These are phyloP conservation scores for Gentiana straminea DNA, from an alignment of 257 asterid genomes.

Conservation along the genomic window DNA sequence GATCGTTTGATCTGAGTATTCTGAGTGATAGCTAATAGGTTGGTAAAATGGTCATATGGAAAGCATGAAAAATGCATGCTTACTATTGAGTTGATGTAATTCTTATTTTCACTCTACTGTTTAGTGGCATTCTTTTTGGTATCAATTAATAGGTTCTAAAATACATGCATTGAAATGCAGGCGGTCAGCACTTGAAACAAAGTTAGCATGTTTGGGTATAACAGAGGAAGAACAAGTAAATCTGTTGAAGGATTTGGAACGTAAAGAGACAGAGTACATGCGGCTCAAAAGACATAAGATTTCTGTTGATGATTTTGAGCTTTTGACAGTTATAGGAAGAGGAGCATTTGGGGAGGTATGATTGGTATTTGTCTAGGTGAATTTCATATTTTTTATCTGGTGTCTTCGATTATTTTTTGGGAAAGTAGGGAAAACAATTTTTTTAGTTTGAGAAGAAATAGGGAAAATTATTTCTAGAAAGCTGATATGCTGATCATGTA, in stretches of 20 bases:
- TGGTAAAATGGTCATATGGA: too few species aligned
- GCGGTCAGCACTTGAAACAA: conserved; percentile 49
- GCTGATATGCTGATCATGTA: too few species aligned
- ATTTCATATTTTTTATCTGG: not conserved
- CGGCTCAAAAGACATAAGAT: conserved; percentile 66
- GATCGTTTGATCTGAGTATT: too few species aligned
- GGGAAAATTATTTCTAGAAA: too few species aligned
- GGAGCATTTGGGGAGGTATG: conserved; percentile 94
- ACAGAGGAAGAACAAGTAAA: conserved; percentile 64
- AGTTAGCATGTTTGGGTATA: conserved; percentile 43
- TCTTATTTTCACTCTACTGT: too few species aligned
- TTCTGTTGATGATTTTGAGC: conserved; percentile 71
- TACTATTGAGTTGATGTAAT: too few species aligned
- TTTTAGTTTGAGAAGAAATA: too few species aligned
- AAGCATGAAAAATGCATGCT: too few species aligned
- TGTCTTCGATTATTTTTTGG: not conserved
- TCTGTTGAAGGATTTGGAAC: conserved; percentile 60
- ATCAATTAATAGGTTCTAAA: too few species aligned
- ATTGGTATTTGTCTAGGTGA: conserved; percentile 4
- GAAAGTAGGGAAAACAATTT: not conserved
- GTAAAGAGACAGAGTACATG: conserved; percentile 69
- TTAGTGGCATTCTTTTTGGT: too few species aligned
- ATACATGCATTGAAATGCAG: conserved; percentile 20
- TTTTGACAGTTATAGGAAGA: conserved; percentile 62
- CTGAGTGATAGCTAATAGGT: too few species aligned